phyloP scores from a whole-genome alignment of 2,329 filamentous ascomycete genomes.

The Lizonia empirigonia region DNA sequence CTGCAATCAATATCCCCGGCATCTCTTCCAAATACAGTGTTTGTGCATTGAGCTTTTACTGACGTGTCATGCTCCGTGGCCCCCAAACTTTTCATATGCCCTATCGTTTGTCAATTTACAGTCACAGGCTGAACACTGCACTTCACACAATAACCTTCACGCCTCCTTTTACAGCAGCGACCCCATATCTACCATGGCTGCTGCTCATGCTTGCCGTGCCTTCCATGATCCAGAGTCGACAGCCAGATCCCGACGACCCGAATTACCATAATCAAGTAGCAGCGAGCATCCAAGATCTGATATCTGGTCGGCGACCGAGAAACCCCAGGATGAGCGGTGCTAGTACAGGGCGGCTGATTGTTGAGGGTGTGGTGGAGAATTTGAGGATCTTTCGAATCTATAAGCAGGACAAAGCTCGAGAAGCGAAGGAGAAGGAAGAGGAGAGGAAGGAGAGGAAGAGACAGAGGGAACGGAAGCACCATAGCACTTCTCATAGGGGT shows the following conservation, averaged over 20 bases:
- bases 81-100: background rate
- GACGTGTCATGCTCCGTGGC: too few relatives aligned
- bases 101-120: background rate
- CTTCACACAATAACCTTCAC: background rate
- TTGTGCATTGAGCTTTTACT: background rate
- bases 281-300: conserved; percentile 19
- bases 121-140: background rate
- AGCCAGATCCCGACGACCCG: conserved; percentile 12
- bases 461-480: background rate
- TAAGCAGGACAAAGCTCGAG: conserved; percentile 18
- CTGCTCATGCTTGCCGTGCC: background rate
- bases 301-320: conserved; percentile 12
- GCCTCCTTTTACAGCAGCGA: too few relatives aligned
- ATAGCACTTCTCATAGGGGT: background rate
- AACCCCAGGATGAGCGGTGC: conserved; percentile 14
- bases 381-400: conserved; percentile 24
- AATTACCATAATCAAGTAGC: conserved; percentile 23
- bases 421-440: conserved; percentile 7
- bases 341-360: conserved; percentile 19
- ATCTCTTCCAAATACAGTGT: background rate
- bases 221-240: too few relatives aligned
- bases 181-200: background rate
- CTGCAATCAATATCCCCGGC: background rate
- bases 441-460: background rate
- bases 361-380: conserved; percentile 30